Evolutionary conservation across 768 basidiomycete species (phyloP).

Genomic region (Russula sp.): DNA sequence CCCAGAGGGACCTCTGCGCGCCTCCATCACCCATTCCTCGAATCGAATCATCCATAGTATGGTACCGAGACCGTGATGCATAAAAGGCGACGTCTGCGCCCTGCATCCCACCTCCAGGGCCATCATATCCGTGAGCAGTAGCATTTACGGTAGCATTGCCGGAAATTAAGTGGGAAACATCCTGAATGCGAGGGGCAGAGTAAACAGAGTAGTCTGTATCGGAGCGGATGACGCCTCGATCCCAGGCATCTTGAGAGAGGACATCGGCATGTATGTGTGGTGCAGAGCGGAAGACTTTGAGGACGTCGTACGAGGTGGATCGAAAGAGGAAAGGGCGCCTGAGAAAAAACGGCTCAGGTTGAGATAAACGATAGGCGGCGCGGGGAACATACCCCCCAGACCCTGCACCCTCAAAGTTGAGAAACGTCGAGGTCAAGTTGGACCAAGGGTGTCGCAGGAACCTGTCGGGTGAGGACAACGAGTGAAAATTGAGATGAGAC

Average conservation of each 20-base stretch:
- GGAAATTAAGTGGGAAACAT: not conserved
- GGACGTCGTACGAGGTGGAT: conserved; percentile 49
- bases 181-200: conserved; percentile 22
- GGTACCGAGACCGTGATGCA: conserved; percentile 63
- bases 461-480: conserved; percentile 32
- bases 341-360: not conserved
- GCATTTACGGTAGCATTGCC: not conserved
- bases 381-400: conserved; percentile 53
- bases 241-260: conserved; percentile 61
- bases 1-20: conserved; percentile 55
- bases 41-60: conserved; percentile 66
- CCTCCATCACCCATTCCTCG: conserved; percentile 45
- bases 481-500: not conserved
- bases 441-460: conserved; percentile 75
- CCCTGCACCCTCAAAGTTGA: conserved; percentile 79
- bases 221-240: conserved; percentile 56
- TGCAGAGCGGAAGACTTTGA: conserved; percentile 48
- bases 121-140: conserved; percentile 2
- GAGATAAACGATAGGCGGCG: not conserved
- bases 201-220: conserved; percentile 73
- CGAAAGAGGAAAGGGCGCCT: conserved; percentile 77
- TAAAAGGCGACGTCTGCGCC: conserved; percentile 81
- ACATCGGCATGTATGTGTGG: conserved; percentile 69
- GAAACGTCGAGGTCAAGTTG: conserved; percentile 53
- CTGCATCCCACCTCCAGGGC: conserved; percentile 38